Evolutionary conservation across 441 rosid species (phyloP).

Genomic region (Croton setiger): DNA sequence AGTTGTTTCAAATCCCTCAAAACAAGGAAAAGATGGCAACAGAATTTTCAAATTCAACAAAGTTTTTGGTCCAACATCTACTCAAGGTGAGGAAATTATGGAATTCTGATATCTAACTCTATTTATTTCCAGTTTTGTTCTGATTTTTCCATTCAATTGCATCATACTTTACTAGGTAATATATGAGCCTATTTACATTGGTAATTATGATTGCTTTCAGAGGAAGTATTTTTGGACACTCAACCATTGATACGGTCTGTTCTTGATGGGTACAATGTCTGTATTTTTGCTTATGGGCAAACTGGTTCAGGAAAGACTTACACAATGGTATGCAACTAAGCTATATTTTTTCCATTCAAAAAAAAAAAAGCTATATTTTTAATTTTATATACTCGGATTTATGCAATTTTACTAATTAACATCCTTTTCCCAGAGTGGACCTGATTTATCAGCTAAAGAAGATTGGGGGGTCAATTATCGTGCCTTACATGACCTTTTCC

Average conservation of each 20-base stretch:
- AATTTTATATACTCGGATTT: neutral
- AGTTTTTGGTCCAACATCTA: slow-evolving; percentile 29
- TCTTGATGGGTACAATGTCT: slow-evolving; percentile 50
- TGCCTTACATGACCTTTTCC: slow-evolving; percentile 32
- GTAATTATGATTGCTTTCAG: slow-evolving; percentile 24
- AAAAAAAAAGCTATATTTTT: slow-evolving; percentile 5
- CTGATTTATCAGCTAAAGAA: slow-evolving; percentile 27
- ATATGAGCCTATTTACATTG: slow-evolving; percentile 1
- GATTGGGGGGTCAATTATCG: slow-evolving; percentile 38
- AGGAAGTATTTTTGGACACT: slow-evolving; percentile 50
- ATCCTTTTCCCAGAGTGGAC: slow-evolving; percentile 29
- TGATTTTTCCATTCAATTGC: neutral
- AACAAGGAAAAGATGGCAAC: slow-evolving; percentile 29
- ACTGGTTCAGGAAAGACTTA: slow-evolving; percentile 45
- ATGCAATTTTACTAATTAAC: neutral
- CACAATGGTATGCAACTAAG: slow-evolving; percentile 38
- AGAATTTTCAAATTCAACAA: slow-evolving; percentile 36
- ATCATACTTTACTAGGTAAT: neutral
- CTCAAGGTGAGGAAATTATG: slow-evolving; percentile 28
- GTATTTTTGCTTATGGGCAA: slow-evolving; percentile 57
- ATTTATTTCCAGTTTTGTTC: neutral
- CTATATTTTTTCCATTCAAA: too few species aligned
- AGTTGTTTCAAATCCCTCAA: slow-evolving; percentile 30
- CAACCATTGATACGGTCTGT: slow-evolving; percentile 45
- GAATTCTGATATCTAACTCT: slow-evolving; percentile 6